Conservation (phyloP, 1,284 basidiomycete genomes). For the Austropuccinia psidii region DNA sequence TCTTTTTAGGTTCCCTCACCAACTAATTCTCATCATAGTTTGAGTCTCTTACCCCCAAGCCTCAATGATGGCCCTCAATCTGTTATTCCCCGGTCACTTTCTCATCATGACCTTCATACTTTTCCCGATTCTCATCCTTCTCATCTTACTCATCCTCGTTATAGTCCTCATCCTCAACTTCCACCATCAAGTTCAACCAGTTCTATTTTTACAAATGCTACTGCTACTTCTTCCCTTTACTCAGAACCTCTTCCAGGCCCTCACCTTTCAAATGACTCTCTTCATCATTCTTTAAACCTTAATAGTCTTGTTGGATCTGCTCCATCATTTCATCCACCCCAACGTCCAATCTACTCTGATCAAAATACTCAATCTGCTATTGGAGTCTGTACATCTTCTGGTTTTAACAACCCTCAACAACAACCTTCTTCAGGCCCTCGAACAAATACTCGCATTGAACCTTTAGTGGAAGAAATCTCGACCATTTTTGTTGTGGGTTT, state of each 20-base stretch:
- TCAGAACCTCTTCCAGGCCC: not conserved
- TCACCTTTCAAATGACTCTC: not conserved
- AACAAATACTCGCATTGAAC: not conserved
- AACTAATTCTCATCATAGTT: not conserved
- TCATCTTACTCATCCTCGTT: not conserved
- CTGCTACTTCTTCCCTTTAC: not conserved
- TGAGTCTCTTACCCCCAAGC: not conserved
- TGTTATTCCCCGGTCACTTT: not conserved
- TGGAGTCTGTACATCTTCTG: not conserved
- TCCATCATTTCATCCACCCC: not conserved
- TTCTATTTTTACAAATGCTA: no score
- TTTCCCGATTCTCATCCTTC: not conserved
- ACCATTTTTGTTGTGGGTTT: slow-evolving; percentile 99
- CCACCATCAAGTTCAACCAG: no score
- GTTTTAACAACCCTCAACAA: not conserved
- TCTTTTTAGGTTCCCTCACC: not conserved
- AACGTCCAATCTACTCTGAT: not conserved
- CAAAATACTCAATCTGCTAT: not conserved
- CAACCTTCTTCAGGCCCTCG: not conserved
- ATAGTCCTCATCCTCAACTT: not conserved
- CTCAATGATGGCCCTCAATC: not conserved
- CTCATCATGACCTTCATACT: not conserved
- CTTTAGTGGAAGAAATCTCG: slow-evolving; percentile 69
- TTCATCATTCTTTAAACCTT: no score
- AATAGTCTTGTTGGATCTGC: not conserved